Base-by-base conservation (phyloP, 257 asterid species). In the Jasminum sambac region DNA sequence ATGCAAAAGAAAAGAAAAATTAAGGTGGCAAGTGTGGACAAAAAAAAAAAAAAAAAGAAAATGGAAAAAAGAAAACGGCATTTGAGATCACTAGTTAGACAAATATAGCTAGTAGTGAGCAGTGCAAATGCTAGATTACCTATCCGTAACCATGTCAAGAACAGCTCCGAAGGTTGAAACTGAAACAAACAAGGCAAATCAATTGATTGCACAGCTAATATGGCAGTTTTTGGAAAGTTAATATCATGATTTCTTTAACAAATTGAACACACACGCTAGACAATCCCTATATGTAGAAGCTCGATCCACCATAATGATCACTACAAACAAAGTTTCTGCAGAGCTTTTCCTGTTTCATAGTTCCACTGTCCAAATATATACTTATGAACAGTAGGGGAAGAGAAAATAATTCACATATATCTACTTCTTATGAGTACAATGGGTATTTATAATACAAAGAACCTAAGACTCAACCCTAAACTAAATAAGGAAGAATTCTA, bases 161-260 rank as follows among this genome's bases (percentile, higher is more conserved):
- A 90, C 96, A 61, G 99, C 98, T 73, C 99, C 99, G 73, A 95
- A 87, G 19, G 98, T 95, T 62, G 99, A 95, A 82, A 89, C 98
- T 92, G 94, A 77, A 77, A 76, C 58, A 78, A 67, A 24, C 21
- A 76, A 41, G 69, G 66, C 66, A 80, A 65, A 60, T 67, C 42
- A 67, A 38, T 68, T 44, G 38, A 62, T 59, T 46, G 69, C 21
- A 72, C 36, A 55, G 6, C 2, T 40, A 40, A 6, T 55, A 23
- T 46, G 42, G 30, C n/a, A n/a, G 57, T 39, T 41, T 41, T 75
- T 66, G 24, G 50, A n/a, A 67, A 68, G 71, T 66, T 64, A 71
- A 17, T 66, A 70, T 55, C 62, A 55, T 55, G 21, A 55, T 23
- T 10, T 8, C 36, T 55, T 43, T 55, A 23, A 55, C 40, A 25